These are phyloP conservation scores for Fraxinus latifolia DNA, from an alignment of 305 asterid genomes.

Conservation along the genomic window DNA sequence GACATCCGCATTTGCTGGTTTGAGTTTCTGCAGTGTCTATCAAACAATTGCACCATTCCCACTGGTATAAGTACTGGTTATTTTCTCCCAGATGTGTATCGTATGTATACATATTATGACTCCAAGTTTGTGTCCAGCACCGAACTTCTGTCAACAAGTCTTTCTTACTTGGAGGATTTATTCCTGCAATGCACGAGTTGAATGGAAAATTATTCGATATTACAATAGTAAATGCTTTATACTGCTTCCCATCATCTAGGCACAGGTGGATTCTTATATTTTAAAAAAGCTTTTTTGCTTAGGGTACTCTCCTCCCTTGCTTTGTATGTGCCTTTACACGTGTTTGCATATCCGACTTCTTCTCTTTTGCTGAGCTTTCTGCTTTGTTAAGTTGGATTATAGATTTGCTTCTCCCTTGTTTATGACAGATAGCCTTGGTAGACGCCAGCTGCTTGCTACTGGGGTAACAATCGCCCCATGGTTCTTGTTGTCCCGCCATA, in stretches of 20 bases:
- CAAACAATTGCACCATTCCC: background rate
- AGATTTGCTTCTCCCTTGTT: constrained; percentile 4
- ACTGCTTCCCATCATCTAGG: background rate
- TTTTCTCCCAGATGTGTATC: background rate
- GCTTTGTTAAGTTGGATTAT: background rate
- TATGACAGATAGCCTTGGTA: constrained; percentile 45
- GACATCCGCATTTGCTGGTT: background rate
- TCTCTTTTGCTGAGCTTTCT: background rate
- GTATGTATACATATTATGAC: background rate
- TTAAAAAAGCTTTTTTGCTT: background rate
- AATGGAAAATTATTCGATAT: background rate
- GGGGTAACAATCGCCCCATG: constrained; percentile 49
- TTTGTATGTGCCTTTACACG: background rate
- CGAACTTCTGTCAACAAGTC: background rate
- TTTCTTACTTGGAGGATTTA: background rate
- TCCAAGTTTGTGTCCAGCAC: background rate
- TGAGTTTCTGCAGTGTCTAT: background rate
- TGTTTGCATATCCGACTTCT: background rate
- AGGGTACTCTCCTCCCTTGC: background rate
- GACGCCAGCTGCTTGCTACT: constrained; percentile 56
- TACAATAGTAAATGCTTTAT: background rate
- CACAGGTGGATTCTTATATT: background rate
- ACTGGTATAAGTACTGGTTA: background rate
- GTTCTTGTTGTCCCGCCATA: constrained; percentile 42
- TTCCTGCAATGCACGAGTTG: background rate